Percentiles rank a stretch among this genome's conserved stretches.
phyloP scores from a whole-genome alignment of 345 rosid species.

The Fremontodendron californicum region DNA sequence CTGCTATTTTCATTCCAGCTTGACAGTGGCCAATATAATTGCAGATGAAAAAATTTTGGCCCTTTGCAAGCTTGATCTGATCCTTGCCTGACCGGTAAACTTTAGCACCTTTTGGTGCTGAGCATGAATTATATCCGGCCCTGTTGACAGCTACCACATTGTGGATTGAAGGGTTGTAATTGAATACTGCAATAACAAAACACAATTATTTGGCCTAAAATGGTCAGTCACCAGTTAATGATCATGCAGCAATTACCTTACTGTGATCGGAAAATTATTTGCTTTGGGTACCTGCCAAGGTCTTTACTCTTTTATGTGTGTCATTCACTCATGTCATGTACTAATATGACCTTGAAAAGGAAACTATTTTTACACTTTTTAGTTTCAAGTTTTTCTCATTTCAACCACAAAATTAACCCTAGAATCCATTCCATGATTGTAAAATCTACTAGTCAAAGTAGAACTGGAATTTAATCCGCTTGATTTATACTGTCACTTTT shows the following conservation, averaged over 20 bases:
- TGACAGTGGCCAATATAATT: slow-evolving; percentile 40
- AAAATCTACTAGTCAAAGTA: not conserved
- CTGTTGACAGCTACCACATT: slow-evolving; percentile 45
- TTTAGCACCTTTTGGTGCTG: too few species aligned
- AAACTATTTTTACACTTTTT: not conserved
- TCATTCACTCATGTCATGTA: not conserved
- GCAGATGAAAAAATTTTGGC: too few species aligned
- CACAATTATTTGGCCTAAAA: not conserved
- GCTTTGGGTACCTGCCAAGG: not conserved
- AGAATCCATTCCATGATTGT: not conserved
- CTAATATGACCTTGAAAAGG: not conserved
- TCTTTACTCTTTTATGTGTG: too few species aligned
- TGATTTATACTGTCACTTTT: too few species aligned
- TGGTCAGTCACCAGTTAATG: not conserved
- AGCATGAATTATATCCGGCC: too few species aligned
- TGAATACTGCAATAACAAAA: slow-evolving; percentile 41
- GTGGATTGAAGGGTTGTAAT: slow-evolving; percentile 38
- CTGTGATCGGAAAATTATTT: not conserved
- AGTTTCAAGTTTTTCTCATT: too few species aligned
- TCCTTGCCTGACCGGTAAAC: too few species aligned
- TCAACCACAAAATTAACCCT: not conserved
- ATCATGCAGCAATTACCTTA: not conserved
- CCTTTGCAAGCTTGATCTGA: too few species aligned
- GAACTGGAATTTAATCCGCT: too few species aligned
- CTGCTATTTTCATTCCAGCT: slow-evolving; percentile 48